Evolutionary conservation across 768 basidiomycete species (phyloP).

Genomic region (Hericium rajendrae): DNA sequence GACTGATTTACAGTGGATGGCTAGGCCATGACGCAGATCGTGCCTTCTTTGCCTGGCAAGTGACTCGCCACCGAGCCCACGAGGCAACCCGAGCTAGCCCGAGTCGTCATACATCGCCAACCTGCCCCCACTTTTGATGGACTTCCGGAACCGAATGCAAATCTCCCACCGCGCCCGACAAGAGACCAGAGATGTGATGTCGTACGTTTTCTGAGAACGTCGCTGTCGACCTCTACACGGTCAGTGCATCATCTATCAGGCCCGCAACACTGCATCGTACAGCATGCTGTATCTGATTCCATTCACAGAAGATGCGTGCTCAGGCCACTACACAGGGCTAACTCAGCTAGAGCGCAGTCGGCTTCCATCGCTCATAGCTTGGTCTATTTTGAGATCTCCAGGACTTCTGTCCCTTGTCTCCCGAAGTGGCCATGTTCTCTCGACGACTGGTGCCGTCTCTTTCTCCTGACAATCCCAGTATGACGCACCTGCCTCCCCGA

Average conservation of each 20-base stretch:
- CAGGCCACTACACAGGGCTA: background rate
- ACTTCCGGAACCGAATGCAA: background rate
- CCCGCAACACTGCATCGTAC: background rate
- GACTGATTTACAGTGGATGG: no score
- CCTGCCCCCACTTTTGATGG: background rate
- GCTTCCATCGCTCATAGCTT: background rate
- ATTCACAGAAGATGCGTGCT: background rate
- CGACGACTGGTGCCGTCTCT: background rate
- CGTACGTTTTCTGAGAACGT: background rate
- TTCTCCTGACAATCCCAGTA: background rate
- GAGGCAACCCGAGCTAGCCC: no score
- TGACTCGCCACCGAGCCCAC: background rate
- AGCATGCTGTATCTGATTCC: background rate
- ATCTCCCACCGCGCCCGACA: background rate
- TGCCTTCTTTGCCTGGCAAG: background rate
- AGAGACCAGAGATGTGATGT: background rate
- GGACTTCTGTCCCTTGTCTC: background rate
- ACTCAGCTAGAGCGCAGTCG: background rate
- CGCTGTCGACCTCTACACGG: no score
- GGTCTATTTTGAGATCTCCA: background rate
- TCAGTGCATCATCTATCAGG: background rate
- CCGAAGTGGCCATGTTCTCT: background rate
- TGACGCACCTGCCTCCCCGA: background rate
- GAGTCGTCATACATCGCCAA: background rate
- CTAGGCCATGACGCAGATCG: background rate